Conservation (phyloP, 2,329 filamentous ascomycete genomes). For the Neonectria neomacrospora region DNA sequence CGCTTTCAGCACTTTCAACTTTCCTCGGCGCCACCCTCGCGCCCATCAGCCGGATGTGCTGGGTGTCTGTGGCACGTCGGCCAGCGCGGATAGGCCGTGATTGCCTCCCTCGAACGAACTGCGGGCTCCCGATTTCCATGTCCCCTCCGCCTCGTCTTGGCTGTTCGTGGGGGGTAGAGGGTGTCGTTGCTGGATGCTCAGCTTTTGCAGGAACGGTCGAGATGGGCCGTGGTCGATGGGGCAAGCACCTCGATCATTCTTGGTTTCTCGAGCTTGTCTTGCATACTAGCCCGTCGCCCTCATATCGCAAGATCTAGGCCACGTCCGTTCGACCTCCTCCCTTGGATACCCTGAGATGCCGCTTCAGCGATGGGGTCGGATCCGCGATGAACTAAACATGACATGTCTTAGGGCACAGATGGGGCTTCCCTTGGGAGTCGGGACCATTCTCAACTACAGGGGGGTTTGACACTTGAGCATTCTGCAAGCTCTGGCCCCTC, state of each 20-base stretch:
- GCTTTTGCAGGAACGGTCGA: conserved; percentile 12
- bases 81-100: not conserved
- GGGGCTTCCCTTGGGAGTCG: conserved; percentile 5
- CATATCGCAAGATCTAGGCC: conserved; percentile 34
- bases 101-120: conserved; percentile 5
- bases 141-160: not conserved
- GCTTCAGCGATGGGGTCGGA: conserved; percentile 12
- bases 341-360: conserved; percentile 35
- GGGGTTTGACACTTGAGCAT: conserved; percentile 3
- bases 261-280: conserved; percentile 36
- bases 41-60: not conserved
- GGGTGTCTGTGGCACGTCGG: conserved; percentile 6
- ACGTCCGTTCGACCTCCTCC: conserved; percentile 24
- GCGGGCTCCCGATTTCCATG: conserved; percentile 8
- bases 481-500: conserved; percentile 3
- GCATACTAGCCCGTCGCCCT: conserved; percentile 24
- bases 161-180: conserved; percentile 3
- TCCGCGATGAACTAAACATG: conserved; percentile 24
- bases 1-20: conserved; percentile 1
- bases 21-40: conserved; percentile 9
- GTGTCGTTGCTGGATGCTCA: not conserved
- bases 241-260: conserved; percentile 33
- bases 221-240: conserved; percentile 17
- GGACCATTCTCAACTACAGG: conserved; percentile 10
- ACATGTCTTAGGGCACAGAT: conserved; percentile 21